Evolutionary conservation across 148 eudicot genomes (phyloP).

Genomic region (Amaranthus palmeri): DNA sequence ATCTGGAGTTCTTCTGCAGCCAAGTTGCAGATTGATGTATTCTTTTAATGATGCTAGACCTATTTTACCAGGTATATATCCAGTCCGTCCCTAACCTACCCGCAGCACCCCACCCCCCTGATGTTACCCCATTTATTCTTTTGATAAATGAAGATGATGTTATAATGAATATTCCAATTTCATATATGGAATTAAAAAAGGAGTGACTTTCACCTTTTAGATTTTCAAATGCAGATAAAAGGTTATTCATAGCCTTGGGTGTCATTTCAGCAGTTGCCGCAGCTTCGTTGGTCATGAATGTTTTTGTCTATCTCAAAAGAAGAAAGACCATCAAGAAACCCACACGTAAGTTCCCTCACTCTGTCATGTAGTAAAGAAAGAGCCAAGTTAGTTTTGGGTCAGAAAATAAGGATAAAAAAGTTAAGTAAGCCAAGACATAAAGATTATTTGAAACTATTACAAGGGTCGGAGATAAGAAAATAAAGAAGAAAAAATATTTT

Average conservation of each 20-base stretch:
- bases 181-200: not conserved
- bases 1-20: slow-evolving; percentile 22
- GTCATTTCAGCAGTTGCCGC: slow-evolving; percentile 19
- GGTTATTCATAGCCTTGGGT: slow-evolving; percentile 17
- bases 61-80: slow-evolving; percentile 15
- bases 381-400: too few relatives aligned
- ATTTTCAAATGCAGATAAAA: slow-evolving; percentile 4
- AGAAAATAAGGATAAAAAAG: too few relatives aligned
- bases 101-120: too few relatives aligned
- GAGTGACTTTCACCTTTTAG: not conserved
- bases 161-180: too few relatives aligned
- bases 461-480: not conserved
- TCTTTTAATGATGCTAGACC: slow-evolving; percentile 11
- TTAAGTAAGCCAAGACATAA: too few relatives aligned
- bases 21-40: slow-evolving; percentile 34
- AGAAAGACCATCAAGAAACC: slow-evolving; percentile 13
- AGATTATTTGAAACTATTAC: not conserved
- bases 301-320: slow-evolving; percentile 10
- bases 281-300: slow-evolving; percentile 11
- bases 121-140: not conserved
- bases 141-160: too few relatives aligned
- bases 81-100: too few relatives aligned
- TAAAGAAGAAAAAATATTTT: not conserved
- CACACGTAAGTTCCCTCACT: slow-evolving; percentile 1
- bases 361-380: too few relatives aligned